Percentiles rank a stretch among this genome's conserved stretches.
Conservation (phyloP, 2,329 filamentous ascomycete species). For the Fusarium foetens region DNA sequence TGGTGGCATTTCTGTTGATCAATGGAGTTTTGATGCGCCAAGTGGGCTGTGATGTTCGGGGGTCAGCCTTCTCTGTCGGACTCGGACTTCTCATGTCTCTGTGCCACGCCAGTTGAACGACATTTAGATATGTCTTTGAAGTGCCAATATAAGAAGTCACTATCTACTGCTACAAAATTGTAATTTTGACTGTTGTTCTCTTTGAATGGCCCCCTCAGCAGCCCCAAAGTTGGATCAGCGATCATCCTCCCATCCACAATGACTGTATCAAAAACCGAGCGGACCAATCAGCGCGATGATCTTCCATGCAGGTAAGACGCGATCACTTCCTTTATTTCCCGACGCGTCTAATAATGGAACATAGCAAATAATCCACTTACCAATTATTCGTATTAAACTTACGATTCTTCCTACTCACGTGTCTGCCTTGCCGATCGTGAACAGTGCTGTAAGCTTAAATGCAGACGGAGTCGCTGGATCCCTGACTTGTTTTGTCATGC, state of each 20-base stretch:
- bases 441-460: neutral
- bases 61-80: neutral
- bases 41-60: neutral
- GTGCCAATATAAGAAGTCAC: rapidly evolving
- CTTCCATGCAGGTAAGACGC: neutral
- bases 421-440: neutral
- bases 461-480: neutral
- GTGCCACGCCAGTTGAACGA: rapidly evolving
- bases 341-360: neutral
- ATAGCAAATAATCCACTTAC: neutral
- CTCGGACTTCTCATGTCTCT: neutral
- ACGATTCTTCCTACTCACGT: neutral
- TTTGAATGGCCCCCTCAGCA: neutral
- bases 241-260: neutral
- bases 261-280: neutral
- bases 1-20: neutral
- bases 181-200: rapidly evolving
- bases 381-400: neutral
- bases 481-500: neutral
- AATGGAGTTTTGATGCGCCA: neutral
- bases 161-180: rapidly evolving
- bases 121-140: rapidly evolving
- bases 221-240: neutral
- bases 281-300: neutral
- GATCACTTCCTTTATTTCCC: neutral